A percentile compares a stretch with the other conserved stretches of the same genome.
Conservation (phyloP, 2,329 filamentous ascomycete species). For the Pseudophaeomoniella oleicola region DNA sequence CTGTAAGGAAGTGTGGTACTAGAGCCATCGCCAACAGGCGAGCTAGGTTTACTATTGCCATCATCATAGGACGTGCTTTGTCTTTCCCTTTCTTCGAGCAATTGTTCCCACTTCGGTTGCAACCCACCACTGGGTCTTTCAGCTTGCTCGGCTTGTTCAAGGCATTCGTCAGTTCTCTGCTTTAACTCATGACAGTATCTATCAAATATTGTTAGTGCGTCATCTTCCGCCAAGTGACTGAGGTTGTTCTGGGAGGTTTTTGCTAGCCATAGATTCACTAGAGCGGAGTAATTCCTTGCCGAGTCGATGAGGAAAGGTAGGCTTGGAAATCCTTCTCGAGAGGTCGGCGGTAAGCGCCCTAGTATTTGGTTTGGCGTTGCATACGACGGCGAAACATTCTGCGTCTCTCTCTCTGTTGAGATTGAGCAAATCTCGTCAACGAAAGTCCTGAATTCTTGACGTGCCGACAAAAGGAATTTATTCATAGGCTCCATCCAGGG, state of each 20-base stretch:
- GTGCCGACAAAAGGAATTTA: constrained; percentile 60
- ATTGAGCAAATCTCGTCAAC: constrained; percentile 79
- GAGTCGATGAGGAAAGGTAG: constrained; percentile 88
- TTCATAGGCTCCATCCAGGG: constrained; percentile 99
- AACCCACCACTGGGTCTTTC: constrained; percentile 30
- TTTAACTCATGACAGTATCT: constrained; percentile 25
- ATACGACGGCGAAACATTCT: constrained; percentile 66
- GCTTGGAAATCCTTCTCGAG: constrained; percentile 82
- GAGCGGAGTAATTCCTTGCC: constrained; percentile 65
- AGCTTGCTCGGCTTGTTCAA: constrained; percentile 31
- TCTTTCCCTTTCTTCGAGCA: constrained; percentile 32
- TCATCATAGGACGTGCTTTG: constrained; percentile 26
- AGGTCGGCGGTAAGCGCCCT: constrained; percentile 61
- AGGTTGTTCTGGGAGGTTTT: constrained; percentile 23
- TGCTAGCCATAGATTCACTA: constrained; percentile 49
- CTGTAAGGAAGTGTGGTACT: constrained; percentile 15
- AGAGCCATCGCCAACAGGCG: constrained; percentile 20
- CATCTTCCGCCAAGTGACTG: constrained; percentile 23
- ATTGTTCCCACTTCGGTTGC: constrained; percentile 33
- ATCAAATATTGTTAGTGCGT: constrained; percentile 26
- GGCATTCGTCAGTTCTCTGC: constrained; percentile 29
- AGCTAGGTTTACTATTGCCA: constrained; percentile 20
- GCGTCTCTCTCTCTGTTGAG: constrained; percentile 51
- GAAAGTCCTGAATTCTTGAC: constrained; percentile 70
- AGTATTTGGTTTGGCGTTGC: constrained; percentile 86